Percentiles rank a stretch among this genome's conserved stretches.
phyloP scores from a whole-genome alignment of 1,284 basidiomycete genomes.

The Ceratobasidium sp. region DNA sequence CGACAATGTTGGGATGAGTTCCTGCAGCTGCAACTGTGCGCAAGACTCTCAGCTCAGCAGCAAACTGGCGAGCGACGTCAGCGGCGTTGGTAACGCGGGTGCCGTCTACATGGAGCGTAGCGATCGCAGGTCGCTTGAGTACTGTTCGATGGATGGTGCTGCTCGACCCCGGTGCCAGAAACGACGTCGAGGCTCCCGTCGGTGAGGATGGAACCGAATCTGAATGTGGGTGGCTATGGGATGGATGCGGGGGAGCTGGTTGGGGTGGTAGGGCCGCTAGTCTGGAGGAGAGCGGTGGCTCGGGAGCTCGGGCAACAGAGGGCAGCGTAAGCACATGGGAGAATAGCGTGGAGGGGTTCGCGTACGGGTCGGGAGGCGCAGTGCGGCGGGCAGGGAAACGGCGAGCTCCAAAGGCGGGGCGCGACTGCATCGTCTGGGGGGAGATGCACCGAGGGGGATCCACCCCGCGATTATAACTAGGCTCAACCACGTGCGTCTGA shows the following conservation, averaged over 20 bases:
- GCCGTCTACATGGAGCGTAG: slow-evolving; percentile 45
- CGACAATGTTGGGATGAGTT: slow-evolving; percentile 78
- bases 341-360: slow-evolving; percentile 38
- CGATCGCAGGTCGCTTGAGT: slow-evolving; percentile 45
- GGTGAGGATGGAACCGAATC: slow-evolving; percentile 32
- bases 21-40: slow-evolving; percentile 65
- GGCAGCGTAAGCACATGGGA: slow-evolving; percentile 39
- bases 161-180: slow-evolving; percentile 43
- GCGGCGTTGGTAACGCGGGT: slow-evolving; percentile 45
- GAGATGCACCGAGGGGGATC: too few species aligned
- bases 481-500: slow-evolving; percentile 19
- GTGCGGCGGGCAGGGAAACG: slow-evolving; percentile 13
- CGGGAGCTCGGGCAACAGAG: slow-evolving; percentile 22
- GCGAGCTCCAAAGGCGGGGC: slow-evolving; percentile 31
- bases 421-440: slow-evolving; percentile 26
- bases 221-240: slow-evolving; percentile 9
- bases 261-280: slow-evolving; percentile 26
- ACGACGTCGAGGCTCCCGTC: neutral
- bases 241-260: neutral
- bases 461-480: too few species aligned
- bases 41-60: slow-evolving; percentile 83
- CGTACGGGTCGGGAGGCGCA: slow-evolving; percentile 24
- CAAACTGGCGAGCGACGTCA: slow-evolving; percentile 82
- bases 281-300: slow-evolving; percentile 19
- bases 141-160: slow-evolving; percentile 45